Percentiles rank a stretch among this genome's conserved stretches.
Evolutionary conservation across 805 yeast genomes (phyloP).

Genomic region (Ogataea henricii): DNA sequence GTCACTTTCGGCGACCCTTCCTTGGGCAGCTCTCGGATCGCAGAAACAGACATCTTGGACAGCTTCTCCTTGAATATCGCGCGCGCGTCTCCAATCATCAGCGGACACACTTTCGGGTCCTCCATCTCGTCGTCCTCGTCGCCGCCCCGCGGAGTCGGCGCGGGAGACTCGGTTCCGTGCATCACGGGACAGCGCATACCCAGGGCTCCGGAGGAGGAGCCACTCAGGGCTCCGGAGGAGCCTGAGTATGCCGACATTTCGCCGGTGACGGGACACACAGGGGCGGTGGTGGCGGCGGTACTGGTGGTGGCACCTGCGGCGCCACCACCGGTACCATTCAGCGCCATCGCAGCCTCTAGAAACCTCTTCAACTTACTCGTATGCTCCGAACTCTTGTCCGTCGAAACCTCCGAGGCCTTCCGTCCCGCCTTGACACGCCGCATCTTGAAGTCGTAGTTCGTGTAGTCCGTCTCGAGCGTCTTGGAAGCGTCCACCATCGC

Average conservation of each 20-base stretch:
- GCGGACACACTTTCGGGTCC: slow-evolving; percentile 45
- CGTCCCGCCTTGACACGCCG: slow-evolving; percentile 24
- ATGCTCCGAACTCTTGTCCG: slow-evolving; percentile 32
- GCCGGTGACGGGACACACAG: slow-evolving; percentile 31
- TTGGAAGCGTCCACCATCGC: slow-evolving; percentile 34
- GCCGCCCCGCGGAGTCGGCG: slow-evolving; percentile 12
- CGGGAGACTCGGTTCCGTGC: slow-evolving; percentile 26
- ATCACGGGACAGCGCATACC: slow-evolving; percentile 34
- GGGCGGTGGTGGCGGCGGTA: not conserved
- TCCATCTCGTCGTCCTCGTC: slow-evolving; percentile 32
- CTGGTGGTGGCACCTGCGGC: not conserved
- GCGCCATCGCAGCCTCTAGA: slow-evolving; percentile 30
- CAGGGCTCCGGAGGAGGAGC: too few relatives aligned
- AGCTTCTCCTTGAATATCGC: slow-evolving; percentile 38
- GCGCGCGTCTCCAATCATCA: slow-evolving; percentile 48
- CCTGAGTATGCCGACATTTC: slow-evolving; percentile 16
- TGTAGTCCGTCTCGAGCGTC: slow-evolving; percentile 34
- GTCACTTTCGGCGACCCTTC: slow-evolving; percentile 27
- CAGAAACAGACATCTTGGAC: slow-evolving; percentile 34
- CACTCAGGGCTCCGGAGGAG: too few relatives aligned
- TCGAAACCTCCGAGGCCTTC: slow-evolving; percentile 19
- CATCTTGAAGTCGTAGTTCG: slow-evolving; percentile 33
- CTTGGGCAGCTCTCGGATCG: slow-evolving; percentile 29
- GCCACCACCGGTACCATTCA: slow-evolving; percentile 6
- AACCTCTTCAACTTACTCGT: slow-evolving; percentile 36